These are phyloP conservation scores for Castanea crenata DNA, from an alignment of 306 rosid genomes.

Conservation along the genomic window DNA sequence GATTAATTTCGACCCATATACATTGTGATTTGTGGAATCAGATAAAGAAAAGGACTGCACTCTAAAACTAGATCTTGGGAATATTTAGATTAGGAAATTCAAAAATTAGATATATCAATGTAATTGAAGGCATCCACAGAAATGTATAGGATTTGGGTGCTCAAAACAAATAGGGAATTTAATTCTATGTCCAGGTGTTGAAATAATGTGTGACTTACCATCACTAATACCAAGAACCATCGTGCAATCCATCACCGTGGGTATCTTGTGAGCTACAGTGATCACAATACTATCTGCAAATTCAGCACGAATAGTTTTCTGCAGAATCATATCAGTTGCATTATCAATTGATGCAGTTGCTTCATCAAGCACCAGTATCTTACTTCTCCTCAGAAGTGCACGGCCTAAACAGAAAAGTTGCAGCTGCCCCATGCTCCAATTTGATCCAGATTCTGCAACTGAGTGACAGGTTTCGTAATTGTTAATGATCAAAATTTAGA, in stretches of 20 bases:
- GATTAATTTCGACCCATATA: too few species aligned
- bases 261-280: slow-evolving; percentile 79
- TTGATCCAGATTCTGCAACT: slow-evolving; percentile 76
- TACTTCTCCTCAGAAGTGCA: slow-evolving; percentile 64
- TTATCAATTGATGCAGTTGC: slow-evolving; percentile 83
- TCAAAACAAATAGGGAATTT: too few species aligned
- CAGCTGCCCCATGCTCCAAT: slow-evolving; percentile 88
- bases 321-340: slow-evolving; percentile 65
- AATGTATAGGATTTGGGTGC: too few species aligned
- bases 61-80: too few species aligned
- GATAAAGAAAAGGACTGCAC: too few species aligned
- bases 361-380: slow-evolving; percentile 74
- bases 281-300: slow-evolving; percentile 66
- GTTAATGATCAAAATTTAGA: background rate
- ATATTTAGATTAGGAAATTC: too few species aligned
- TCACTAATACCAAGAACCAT: slow-evolving; percentile 76
- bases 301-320: slow-evolving; percentile 61
- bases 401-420: slow-evolving; percentile 81
- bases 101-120: too few species aligned
- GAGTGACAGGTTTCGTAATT: slow-evolving; percentile 1
- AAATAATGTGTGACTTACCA: slow-evolving; percentile 31
- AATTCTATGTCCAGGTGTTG: too few species aligned
- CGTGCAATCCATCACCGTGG: slow-evolving; percentile 83
- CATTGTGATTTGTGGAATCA: too few species aligned
- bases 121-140: too few species aligned